Conservation (phyloP, 2,329 filamentous ascomycete genomes). For the Parastagonospora nodorum region DNA sequence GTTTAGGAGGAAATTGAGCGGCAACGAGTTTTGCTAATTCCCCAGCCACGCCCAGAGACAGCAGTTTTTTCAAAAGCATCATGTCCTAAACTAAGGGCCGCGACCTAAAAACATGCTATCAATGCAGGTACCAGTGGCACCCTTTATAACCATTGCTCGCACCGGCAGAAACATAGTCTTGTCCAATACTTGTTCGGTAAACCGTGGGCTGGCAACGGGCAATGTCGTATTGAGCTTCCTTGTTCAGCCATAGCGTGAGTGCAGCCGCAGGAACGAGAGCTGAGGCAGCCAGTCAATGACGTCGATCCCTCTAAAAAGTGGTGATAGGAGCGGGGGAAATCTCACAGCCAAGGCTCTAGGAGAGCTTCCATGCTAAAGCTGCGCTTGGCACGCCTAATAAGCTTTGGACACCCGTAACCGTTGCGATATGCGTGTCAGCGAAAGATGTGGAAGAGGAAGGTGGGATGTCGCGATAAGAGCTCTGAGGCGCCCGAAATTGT, state of each 20-base stretch:
- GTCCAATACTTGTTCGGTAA: neutral
- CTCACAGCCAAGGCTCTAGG: constrained; percentile 29
- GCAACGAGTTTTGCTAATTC: constrained; percentile 14
- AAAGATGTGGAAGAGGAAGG: neutral
- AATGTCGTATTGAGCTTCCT: constrained; percentile 28
- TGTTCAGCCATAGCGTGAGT: constrained; percentile 20
- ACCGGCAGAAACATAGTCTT: neutral
- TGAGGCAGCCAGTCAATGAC: constrained; percentile 19
- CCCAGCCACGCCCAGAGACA: constrained; percentile 19
- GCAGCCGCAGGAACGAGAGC: constrained; percentile 12
- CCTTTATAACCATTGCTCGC: neutral
- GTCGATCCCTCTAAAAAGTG: constrained; percentile 12
- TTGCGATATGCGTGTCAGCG: constrained; percentile 2
- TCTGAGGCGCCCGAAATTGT: neutral
- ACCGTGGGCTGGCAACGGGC: neutral
- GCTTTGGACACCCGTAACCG: constrained; percentile 1
- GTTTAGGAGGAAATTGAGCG: constrained; percentile 49
- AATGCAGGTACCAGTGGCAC: neutral
- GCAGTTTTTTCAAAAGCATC: constrained; percentile 13
- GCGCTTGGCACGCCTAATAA: constrained; percentile 6
- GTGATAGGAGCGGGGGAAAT: constrained; percentile 19
- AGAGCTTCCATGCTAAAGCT: constrained; percentile 4
- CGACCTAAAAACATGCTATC: no score
- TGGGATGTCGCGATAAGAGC: neutral
- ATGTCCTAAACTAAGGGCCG: neutral